Evolutionary conservation across 768 basidiomycete species (phyloP).

Genomic region (Favolaschia claudopus): DNA sequence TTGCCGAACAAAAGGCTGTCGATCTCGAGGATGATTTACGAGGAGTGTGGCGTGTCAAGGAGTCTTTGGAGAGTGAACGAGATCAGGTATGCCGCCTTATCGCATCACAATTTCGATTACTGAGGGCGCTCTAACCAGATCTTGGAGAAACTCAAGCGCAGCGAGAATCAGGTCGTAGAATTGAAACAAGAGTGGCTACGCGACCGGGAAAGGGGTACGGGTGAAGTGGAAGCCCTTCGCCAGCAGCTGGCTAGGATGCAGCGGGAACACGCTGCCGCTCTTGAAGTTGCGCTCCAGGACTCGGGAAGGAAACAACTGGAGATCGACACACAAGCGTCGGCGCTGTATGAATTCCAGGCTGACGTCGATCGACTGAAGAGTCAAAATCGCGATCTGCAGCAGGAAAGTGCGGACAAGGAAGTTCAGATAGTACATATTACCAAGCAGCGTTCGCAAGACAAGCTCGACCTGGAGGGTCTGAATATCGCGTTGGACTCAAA

Average conservation of each 20-base stretch:
- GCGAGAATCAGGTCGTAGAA: constrained; percentile 56
- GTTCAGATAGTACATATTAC: constrained; percentile 75
- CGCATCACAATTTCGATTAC: constrained; percentile 58
- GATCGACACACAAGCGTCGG: constrained; percentile 55
- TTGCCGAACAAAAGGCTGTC: constrained; percentile 56
- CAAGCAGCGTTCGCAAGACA: constrained; percentile 69
- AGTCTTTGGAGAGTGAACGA: constrained; percentile 62
- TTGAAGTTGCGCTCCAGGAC: constrained; percentile 60
- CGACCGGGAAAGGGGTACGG: constrained; percentile 55
- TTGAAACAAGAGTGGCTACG: constrained; percentile 64
- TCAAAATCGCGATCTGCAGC: constrained; percentile 74
- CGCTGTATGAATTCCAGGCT: constrained; percentile 51
- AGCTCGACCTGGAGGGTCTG: constrained; percentile 79
- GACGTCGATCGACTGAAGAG: constrained; percentile 66
- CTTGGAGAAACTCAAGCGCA: constrained; percentile 55
- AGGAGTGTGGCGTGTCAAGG: constrained; percentile 57
- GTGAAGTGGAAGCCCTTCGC: constrained; percentile 59
- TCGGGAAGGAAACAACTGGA: constrained; percentile 62
- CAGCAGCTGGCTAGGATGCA: constrained; percentile 61
- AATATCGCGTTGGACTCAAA: constrained; percentile 94
- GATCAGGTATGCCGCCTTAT: constrained; percentile 51
- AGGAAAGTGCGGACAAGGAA: constrained; percentile 86
- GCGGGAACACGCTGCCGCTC: constrained; percentile 59
- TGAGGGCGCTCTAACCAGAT: constrained; percentile 58
- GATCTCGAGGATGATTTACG: constrained; percentile 66